Conservation (phyloP, 345 rosid species). For the Murraya koenigii region DNA sequence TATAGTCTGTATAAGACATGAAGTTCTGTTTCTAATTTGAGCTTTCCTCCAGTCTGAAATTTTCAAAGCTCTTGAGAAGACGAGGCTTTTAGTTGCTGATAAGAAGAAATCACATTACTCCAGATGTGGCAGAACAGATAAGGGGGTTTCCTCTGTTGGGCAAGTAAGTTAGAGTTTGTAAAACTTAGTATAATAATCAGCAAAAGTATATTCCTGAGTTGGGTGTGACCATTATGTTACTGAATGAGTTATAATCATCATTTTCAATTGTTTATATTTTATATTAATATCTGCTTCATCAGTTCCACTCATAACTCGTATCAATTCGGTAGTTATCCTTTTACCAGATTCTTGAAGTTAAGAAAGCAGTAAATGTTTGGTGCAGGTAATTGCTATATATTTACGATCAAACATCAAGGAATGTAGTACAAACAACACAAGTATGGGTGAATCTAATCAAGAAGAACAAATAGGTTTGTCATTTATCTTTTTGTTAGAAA, state of each 20-base stretch:
- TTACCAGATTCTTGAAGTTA: conserved; percentile 10
- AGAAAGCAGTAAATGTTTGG: conserved; percentile 19
- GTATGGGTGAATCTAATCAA: conserved; percentile 13
- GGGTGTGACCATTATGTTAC: neutral
- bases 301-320: neutral
- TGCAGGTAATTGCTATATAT: conserved; percentile 83
- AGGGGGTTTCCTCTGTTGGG: conserved; percentile 92
- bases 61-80: conserved; percentile 80
- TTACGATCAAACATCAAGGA: conserved; percentile 65
- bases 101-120: conserved; percentile 75
- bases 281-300: neutral
- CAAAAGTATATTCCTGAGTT: neutral
- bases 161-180: conserved; percentile 52
- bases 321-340: conserved; percentile 3
- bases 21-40: conserved; percentile 9
- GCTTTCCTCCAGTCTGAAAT: conserved; percentile 69
- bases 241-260: neutral
- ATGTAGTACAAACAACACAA: conserved; percentile 23
- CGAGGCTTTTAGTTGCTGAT: conserved; percentile 75
- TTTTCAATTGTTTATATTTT: neutral
- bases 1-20: conserved; percentile 1
- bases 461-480: conserved; percentile 43
- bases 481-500: conserved; percentile 11
- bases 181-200: neutral
- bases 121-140: conserved; percentile 95